Evolutionary conservation across 257 asterid species (phyloP), one percentile per base, ranked within the genome.

Genomic region (Solanum sejunctum): DNA sequence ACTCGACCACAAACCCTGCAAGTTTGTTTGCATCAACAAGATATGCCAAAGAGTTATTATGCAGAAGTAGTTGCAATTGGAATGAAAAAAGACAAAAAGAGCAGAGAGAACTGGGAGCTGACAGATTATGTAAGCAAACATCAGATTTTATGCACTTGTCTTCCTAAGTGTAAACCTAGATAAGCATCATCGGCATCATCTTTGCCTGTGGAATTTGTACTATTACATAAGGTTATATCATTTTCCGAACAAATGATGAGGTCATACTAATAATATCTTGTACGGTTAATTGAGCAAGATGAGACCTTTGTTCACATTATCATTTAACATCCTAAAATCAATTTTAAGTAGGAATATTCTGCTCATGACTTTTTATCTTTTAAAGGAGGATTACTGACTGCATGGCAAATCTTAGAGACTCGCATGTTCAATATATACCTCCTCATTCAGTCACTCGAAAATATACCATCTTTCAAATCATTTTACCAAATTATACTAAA

Each of bases 1-100:
- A 96, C 99, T 85, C 95, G 93, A 71, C 98, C 99, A 23, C 99
- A 96, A 12, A 80, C 97, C 94, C 99, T 97, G 92, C 85, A 86
- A 81, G 89, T 21, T 82, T 47, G 43, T 21, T 75, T 49, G 82
- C 61, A 75, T 21, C 43, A 75, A 75, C 21, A 75, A 51, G 58
- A 55, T 18, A 71, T 28, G 51, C 21, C 60, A 49, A 49, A 49
- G 57, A n/a, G 71, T 86, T 15, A 80, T 66, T 80, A 18, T 77
- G 79, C n/a, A 79, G 36, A 82, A 85, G 21, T 18, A 26, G 43
- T 13, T 2, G 81, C 36, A 49, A 10, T 51, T 69, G 52, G 18
- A 39, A 69, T 12, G 2, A 69, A 28, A 6, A 70, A 39, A 18
- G 26, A 36, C 43, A 21, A 45, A 73, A 47, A 73, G 11, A 10